Evolutionary conservation across 1,284 basidiomycete genomes (phyloP), one percentile per base, ranked within the genome.

Genomic region (Pulveroboletus sp.): DNA sequence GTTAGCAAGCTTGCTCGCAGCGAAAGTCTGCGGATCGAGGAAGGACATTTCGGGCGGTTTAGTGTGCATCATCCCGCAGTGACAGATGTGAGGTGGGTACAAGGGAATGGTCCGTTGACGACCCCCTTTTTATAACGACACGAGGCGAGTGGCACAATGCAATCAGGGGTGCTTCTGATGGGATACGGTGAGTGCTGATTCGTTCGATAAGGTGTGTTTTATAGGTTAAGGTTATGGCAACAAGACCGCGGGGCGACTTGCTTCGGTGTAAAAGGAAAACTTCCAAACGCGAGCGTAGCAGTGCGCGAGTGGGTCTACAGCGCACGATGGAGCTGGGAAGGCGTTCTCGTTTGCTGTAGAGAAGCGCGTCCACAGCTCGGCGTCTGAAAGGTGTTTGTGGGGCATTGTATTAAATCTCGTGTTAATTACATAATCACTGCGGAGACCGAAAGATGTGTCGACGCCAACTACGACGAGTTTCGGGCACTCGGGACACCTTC

Each of bases 391-490:
- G n/a, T n/a, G n/a, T n/a, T 14, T 12, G 36, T n/a, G 36, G 36
- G 38, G n/a, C 5, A 39, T 20, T 14, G 10, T 33, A 15, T 14
- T 40, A 14, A 40, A 22, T 22, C 14, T 24, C 1, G 33, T 52
- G 26, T 36, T 4, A 12, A 50, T 63, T 65, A 65, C 49, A 18
- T 68, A 68, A 65, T 56, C 49, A 11, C 43, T 68, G 64, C 66
- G 66, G 66, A 68, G 65, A 58, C 50, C 51, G 6, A 65, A 63
- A 49, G 50, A 5, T n/a, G n/a, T n/a, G n/a, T n/a, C n/a, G n/a
- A n/a, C n/a, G n/a, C n/a, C n/a, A n/a, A 33, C 40, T 20, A 28
- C 38, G 36, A 58, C 50, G 18, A 18, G 24, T 43, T 45, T 2
- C n/a, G 33, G 56, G 36, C 31, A 42, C 24, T 54, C 20, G 36